A percentile compares a stretch with the other conserved stretches of the same genome.
Conservation (phyloP, 495 filamentous ascomycete genomes). For the Hyaloscypha finlandica region DNA sequence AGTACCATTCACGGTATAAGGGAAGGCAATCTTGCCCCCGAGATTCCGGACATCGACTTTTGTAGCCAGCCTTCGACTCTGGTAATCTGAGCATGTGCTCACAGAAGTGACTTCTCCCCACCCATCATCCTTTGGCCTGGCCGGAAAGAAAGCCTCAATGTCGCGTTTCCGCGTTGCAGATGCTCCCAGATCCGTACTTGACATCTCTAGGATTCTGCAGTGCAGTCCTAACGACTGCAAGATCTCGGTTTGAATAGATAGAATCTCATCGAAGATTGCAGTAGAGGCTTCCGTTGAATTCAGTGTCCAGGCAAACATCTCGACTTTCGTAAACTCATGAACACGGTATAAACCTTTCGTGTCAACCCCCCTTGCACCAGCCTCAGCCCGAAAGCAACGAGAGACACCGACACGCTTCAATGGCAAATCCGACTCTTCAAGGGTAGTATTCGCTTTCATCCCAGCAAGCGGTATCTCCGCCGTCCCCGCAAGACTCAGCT, state of each 20-base stretch:
- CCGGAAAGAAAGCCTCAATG: constrained; percentile 94
- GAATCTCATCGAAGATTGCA: constrained; percentile 76
- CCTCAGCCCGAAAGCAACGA: constrained; percentile 91
- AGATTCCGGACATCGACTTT: constrained; percentile 51
- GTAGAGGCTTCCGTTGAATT: constrained; percentile 48
- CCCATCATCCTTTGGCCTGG: constrained; percentile 70
- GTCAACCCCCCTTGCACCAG: constrained; percentile 82
- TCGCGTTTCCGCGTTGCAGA: constrained; percentile 84
- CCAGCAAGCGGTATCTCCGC: constrained; percentile 93
- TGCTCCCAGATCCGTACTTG: constrained; percentile 81
- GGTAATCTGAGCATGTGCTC: constrained; percentile 94
- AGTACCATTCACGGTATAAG: constrained; percentile 91
- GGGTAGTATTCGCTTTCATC: constrained; percentile 74
- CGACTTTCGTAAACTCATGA: constrained; percentile 99
- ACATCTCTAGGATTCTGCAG: constrained; percentile 92
- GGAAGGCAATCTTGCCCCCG: constrained; percentile 56
- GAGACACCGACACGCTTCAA: constrained; percentile 79
- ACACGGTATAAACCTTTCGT: constrained; percentile 96
- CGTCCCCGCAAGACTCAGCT: constrained; percentile 76
- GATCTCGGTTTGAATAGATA: constrained; percentile 83
- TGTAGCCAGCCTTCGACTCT: constrained; percentile 79
- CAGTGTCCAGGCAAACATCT: constrained; percentile 87
- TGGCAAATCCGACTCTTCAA: constrained; percentile 67
- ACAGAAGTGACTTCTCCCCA: constrained; percentile 94
- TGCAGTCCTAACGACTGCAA: constrained; percentile 74